Evolutionary conservation across 192 early-diverging fungal species (phyloP).

Genomic region (Chytriomyces sp.): DNA sequence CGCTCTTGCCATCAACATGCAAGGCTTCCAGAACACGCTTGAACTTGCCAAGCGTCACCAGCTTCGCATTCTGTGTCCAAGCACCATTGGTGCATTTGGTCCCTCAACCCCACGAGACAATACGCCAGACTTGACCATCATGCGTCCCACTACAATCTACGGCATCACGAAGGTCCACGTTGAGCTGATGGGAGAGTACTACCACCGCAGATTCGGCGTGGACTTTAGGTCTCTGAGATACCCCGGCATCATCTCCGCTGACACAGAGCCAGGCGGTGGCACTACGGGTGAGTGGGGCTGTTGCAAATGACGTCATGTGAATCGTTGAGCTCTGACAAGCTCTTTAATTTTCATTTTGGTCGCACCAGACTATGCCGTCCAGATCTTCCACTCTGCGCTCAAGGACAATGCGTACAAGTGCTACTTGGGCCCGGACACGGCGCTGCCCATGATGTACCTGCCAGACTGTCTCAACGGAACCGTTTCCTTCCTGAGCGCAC

Average conservation of each 20-base stretch:
- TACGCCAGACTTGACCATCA: conserved; percentile 68
- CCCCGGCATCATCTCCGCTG: conserved; percentile 69
- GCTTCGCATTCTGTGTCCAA: conserved; percentile 64
- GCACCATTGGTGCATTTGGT: conserved; percentile 74
- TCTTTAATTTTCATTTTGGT: too few species aligned
- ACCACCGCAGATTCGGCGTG: conserved; percentile 65
- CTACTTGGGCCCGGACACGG: conserved; percentile 61
- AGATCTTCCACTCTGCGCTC: conserved; percentile 71
- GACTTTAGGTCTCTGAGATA: conserved; percentile 71
- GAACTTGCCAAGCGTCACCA: conserved; percentile 64
- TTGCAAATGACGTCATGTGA: neutral
- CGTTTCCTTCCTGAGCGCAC: conserved; percentile 62
- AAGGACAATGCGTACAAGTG: conserved; percentile 62
- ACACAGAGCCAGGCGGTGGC: conserved; percentile 71
- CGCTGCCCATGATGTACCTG: conserved; percentile 72
- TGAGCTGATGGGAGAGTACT: conserved; percentile 73
- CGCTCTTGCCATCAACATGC: conserved; percentile 68
- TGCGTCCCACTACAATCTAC: conserved; percentile 73
- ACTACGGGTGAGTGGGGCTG: conserved; percentile 47
- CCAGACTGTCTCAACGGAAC: conserved; percentile 71
- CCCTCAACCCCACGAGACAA: conserved; percentile 66
- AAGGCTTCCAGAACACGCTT: conserved; percentile 70
- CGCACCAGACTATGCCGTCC: conserved; percentile 63
- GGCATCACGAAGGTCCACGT: conserved; percentile 72
- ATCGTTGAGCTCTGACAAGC: too few species aligned